Conservation (phyloP, 2,329 filamentous ascomycete species). For the Juglanconis juglandina region DNA sequence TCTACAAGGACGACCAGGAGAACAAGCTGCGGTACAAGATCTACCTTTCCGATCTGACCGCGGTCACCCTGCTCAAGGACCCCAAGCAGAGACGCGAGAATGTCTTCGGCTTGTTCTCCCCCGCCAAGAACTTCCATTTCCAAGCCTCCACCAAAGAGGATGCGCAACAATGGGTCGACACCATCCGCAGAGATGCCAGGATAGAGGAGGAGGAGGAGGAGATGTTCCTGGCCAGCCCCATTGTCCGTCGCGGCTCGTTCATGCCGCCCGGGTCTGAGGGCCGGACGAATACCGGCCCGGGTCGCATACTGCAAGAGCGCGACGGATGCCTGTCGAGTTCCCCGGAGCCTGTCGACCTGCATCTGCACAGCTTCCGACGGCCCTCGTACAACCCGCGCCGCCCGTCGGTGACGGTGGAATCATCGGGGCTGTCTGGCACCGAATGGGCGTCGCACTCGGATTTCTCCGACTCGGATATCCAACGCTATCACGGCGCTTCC, state of each 20-base stretch:
- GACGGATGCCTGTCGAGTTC: conserved; percentile 55
- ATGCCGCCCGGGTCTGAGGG: conserved; percentile 19
- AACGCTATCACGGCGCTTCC: conserved; percentile 47
- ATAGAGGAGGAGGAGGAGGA: conserved; percentile 89
- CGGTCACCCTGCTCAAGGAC: conserved; percentile 83
- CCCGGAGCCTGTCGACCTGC: conserved; percentile 52
- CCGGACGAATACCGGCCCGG: conserved; percentile 15
- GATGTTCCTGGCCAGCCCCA: conserved; percentile 68
- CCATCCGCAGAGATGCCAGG: conserved; percentile 74
- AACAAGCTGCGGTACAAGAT: conserved; percentile 86
- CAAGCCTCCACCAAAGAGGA: conserved; percentile 72
- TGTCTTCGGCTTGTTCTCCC: conserved; percentile 89
- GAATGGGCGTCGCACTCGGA: conserved; percentile 80
- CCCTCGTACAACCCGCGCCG: conserved; percentile 47
- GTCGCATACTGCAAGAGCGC: conserved; percentile 26
- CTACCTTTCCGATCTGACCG: conserved; percentile 83
- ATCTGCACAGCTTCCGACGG: conserved; percentile 39
- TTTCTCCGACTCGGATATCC: conserved; percentile 68
- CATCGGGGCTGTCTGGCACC: conserved; percentile 60
- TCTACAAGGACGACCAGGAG: conserved; percentile 91
- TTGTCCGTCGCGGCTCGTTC: conserved; percentile 47
- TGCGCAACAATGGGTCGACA: conserved; percentile 79
- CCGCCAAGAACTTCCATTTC: conserved; percentile 86
- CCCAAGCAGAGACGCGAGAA: conserved; percentile 82
- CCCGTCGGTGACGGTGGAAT: conserved; percentile 46